A percentile compares a stretch with the other conserved stretches of the same genome.
These are phyloP conservation scores for Neoboletus magnificus DNA, from an alignment of 768 basidiomycete species.

Conservation along the genomic window DNA sequence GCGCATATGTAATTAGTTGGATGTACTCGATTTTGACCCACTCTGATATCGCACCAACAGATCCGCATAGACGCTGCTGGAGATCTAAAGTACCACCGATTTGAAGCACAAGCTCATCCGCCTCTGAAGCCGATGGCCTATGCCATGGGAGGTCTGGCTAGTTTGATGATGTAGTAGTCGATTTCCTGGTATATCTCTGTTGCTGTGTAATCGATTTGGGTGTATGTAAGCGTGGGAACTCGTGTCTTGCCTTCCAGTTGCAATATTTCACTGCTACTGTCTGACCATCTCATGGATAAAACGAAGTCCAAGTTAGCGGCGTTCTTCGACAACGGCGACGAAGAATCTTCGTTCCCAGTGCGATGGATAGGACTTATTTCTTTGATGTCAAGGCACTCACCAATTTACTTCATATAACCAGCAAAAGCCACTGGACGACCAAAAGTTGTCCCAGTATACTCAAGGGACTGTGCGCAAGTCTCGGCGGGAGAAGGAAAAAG, in stretches of 20 bases:
- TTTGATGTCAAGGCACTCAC: constrained; percentile 54
- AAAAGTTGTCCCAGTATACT: constrained; percentile 81
- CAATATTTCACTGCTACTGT: constrained; percentile 1
- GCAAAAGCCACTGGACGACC: constrained; percentile 84
- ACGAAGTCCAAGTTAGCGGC: constrained; percentile 57
- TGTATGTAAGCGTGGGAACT: constrained; percentile 26
- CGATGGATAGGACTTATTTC: constrained; percentile 76
- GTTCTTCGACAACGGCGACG: constrained; percentile 83
- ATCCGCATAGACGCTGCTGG: constrained; percentile 82
- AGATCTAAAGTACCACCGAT: constrained; percentile 69
- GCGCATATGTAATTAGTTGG: constrained; percentile 68
- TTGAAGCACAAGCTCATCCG: constrained; percentile 85
- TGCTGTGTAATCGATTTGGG: neutral
- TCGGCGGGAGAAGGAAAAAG: constrained; percentile 86
- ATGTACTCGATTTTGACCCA: neutral
- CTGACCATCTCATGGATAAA: constrained; percentile 29
- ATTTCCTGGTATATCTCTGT: neutral
- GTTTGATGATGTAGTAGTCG: constrained; percentile 73
- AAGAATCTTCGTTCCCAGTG: constrained; percentile 86
- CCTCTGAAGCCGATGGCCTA: constrained; percentile 94
- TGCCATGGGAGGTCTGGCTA: constrained; percentile 60
- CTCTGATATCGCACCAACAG: constrained; percentile 35
- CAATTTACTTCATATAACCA: constrained; percentile 50
- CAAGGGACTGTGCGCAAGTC: constrained; percentile 89
- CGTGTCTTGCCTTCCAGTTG: neutral